phyloP scores from a whole-genome alignment of 73 alveolate species.

The Blepharisma japonicum region DNA sequence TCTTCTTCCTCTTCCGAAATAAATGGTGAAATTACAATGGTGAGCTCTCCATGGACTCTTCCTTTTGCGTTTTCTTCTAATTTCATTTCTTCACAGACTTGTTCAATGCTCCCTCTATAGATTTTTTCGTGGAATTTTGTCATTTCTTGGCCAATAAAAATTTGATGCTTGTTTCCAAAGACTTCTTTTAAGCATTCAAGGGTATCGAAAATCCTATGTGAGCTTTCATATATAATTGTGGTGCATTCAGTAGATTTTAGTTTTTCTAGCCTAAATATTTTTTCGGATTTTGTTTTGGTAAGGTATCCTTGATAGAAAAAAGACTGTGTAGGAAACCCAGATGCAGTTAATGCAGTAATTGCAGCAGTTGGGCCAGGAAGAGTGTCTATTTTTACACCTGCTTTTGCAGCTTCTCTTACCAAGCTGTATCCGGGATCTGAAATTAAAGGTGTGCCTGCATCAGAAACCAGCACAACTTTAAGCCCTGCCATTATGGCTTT shows the following conservation, averaged over 20 bases:
- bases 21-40: conserved; percentile 70
- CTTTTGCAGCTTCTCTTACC: conserved; percentile 52
- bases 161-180: conserved; percentile 63
- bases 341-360: conserved; percentile 59
- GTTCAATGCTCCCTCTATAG: conserved; percentile 35
- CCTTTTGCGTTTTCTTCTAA: conserved; percentile 34
- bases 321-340: conserved; percentile 76
- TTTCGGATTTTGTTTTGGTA: conserved; percentile 48
- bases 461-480: conserved; percentile 74
- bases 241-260: conserved; percentile 43
- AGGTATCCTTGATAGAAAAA: conserved; percentile 71
- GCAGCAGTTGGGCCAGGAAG: conserved; percentile 87
- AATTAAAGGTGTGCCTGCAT: conserved; percentile 89
- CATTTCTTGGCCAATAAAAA: conserved; percentile 66
- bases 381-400: conserved; percentile 66
- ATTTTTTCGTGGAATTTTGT: conserved; percentile 71
- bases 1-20: conserved; percentile 42
- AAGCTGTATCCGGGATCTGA: conserved; percentile 83
- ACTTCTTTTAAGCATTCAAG: conserved; percentile 38
- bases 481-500: conserved; percentile 73
- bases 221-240: conserved; percentile 56
- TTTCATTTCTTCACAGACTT: conserved; percentile 32
- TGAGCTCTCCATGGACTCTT: conserved; percentile 71
- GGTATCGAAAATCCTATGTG: conserved; percentile 47
- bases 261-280: conserved; percentile 40